Percentiles rank a stretch among this genome's conserved stretches.
phyloP scores from a whole-genome alignment of 768 basidiomycete genomes.

The Leccinum olivaceopallidum region DNA sequence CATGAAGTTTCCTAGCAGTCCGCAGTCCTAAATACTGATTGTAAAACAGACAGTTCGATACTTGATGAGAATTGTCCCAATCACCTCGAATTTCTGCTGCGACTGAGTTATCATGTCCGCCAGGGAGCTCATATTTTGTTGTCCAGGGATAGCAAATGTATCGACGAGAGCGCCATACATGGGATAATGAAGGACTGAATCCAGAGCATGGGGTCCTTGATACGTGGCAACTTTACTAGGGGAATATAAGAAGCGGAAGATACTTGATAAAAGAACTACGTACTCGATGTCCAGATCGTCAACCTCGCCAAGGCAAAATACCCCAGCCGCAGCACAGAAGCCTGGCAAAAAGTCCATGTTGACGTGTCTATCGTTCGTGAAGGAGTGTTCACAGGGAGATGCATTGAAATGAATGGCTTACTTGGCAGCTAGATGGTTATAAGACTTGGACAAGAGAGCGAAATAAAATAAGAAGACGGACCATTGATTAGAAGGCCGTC shows the following conservation, averaged over 20 bases:
- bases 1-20: slow-evolving; percentile 69
- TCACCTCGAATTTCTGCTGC: slow-evolving; percentile 51
- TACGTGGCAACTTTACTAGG: slow-evolving; percentile 39
- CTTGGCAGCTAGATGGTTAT: slow-evolving; percentile 44
- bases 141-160: slow-evolving; percentile 74
- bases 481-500: slow-evolving; percentile 90
- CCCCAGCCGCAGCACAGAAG: slow-evolving; percentile 73
- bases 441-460: not conserved
- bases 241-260: slow-evolving; percentile 15
- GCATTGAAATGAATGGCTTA: slow-evolving; percentile 8
- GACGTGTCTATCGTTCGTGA: slow-evolving; percentile 52
- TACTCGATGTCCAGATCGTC: slow-evolving; percentile 44
- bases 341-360: slow-evolving; percentile 72
- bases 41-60: not conserved
- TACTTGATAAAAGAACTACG: not conserved
- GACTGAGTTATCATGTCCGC: slow-evolving; percentile 52
- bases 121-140: slow-evolving; percentile 59
- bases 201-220: slow-evolving; percentile 45
- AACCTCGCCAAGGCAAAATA: slow-evolving; percentile 76
- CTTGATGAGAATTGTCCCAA: not conserved
- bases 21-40: slow-evolving; percentile 19
- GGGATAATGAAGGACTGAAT: slow-evolving; percentile 53
- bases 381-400: not conserved
- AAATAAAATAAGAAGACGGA: slow-evolving; percentile 17
- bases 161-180: slow-evolving; percentile 12